Percentiles rank a stretch among this genome's conserved stretches.
phyloP scores from a whole-genome alignment of 139 green algal species.

The Tetraselmis striata region DNA sequence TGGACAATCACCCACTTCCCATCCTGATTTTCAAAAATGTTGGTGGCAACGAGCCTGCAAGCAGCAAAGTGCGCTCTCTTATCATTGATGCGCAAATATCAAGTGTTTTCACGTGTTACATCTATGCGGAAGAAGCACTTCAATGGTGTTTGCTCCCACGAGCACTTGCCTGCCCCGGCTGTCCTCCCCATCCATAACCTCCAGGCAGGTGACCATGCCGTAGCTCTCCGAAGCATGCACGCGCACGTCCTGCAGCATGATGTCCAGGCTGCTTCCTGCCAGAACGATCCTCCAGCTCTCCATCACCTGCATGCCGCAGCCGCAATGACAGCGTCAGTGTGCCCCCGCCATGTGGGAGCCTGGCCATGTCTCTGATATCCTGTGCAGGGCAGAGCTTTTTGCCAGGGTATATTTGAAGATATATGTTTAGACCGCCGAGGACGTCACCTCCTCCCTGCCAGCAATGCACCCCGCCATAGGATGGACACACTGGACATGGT shows the following conservation, averaged over 20 bases:
- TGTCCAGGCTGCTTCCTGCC: not conserved
- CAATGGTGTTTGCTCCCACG: no score
- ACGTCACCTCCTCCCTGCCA: slow-evolving; percentile 1
- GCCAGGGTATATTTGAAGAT: no score
- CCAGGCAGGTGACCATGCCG: slow-evolving; percentile 16
- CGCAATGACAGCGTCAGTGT: no score
- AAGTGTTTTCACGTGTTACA: no score
- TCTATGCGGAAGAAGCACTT: no score
- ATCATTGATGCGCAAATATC: no score
- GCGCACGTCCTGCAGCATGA: slow-evolving; percentile 18
- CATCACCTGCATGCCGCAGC: slow-evolving; percentile 13
- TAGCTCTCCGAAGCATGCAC: not conserved
- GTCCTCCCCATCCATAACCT: slow-evolving; percentile 12
- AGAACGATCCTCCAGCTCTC: slow-evolving; percentile 18
- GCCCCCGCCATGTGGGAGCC: no score
- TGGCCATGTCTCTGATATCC: no score
- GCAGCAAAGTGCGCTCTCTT: no score
- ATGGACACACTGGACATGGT: slow-evolving; percentile 22
- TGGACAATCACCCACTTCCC: slow-evolving; percentile 19
- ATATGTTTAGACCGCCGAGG: no score
- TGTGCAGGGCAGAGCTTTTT: no score
- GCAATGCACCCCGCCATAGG: slow-evolving; percentile 4
- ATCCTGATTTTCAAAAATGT: slow-evolving; percentile 11
- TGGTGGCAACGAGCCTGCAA: slow-evolving; percentile 19
- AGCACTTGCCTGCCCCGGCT: slow-evolving; percentile 5